phyloP scores from a whole-genome alignment of 345 rosid genomes.

The Aegle marmelos region DNA sequence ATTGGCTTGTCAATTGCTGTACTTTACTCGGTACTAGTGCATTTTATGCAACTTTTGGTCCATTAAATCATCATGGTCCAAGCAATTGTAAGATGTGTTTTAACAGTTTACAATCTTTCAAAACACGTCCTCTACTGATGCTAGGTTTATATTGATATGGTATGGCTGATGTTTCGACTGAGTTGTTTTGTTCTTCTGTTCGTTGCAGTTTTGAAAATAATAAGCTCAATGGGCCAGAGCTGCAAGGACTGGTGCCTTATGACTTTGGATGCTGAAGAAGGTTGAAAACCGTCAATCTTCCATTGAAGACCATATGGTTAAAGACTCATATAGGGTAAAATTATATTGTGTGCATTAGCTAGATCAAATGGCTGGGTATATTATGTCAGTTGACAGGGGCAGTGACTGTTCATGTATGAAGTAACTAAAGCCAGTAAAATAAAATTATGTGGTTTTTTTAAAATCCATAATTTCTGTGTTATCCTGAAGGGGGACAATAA shows the following conservation, averaged over 20 bases:
- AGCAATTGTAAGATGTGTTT: background rate
- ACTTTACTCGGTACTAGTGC: background rate
- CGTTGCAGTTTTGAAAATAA: conserved; percentile 50
- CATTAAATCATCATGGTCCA: background rate
- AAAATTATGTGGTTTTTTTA: too few relatives aligned
- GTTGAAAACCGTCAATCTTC: background rate
- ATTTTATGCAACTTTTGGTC: background rate
- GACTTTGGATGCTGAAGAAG: conserved; percentile 68
- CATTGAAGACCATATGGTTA: background rate
- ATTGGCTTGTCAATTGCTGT: background rate
- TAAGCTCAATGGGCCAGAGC: conserved; percentile 66
- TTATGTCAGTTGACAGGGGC: background rate
- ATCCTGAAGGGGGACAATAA: background rate
- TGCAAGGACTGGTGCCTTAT: conserved; percentile 63
- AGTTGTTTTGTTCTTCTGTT: background rate
- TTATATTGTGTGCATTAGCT: background rate
- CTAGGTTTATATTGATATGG: background rate
- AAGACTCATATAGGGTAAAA: background rate
- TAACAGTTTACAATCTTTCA: background rate
- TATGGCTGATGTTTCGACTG: background rate
- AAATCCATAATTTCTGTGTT: background rate
- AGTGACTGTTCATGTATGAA: background rate
- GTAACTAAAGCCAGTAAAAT: background rate
- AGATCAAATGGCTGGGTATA: background rate
- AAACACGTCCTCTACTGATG: background rate